A percentile compares a stretch with the other conserved stretches of the same genome.
Evolutionary conservation across 805 yeast species (phyloP).

Genomic region (Torulaspora gathmanii): DNA sequence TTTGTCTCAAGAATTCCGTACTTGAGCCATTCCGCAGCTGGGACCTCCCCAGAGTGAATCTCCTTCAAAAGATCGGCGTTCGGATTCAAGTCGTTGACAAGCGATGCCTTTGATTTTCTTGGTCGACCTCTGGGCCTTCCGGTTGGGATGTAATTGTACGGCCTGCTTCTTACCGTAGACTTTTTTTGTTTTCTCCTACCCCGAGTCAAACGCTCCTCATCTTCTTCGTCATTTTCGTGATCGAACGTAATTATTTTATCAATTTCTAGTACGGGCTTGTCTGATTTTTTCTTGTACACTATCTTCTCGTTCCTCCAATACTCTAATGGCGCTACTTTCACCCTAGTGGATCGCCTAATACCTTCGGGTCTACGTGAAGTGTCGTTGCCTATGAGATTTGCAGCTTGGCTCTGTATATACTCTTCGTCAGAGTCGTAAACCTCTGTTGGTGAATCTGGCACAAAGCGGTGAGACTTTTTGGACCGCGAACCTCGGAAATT

Average conservation of each 20-base stretch:
- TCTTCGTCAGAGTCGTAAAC: constrained; percentile 27
- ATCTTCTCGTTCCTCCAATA: constrained; percentile 81
- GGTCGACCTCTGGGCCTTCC: constrained; percentile 33
- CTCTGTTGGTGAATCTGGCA: constrained; percentile 16
- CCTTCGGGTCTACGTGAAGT: constrained; percentile 31
- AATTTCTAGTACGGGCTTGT: constrained; percentile 50
- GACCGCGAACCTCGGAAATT: not conserved
- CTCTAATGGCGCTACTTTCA: constrained; percentile 65
- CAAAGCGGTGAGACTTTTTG: constrained; percentile 3
- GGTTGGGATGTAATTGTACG: constrained; percentile 25
- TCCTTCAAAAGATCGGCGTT: constrained; percentile 23
- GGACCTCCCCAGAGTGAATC: constrained; percentile 22
- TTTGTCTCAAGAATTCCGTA: constrained; percentile 28
- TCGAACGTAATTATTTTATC: constrained; percentile 50
- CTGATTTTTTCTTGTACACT: constrained; percentile 45
- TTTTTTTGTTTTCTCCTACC: constrained; percentile 14
- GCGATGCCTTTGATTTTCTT: constrained; percentile 16
- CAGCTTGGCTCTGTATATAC: constrained; percentile 21
- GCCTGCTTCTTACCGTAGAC: constrained; percentile 14
- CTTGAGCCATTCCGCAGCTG: constrained; percentile 29
- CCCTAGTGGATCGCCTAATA: constrained; percentile 60
- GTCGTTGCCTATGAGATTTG: constrained; percentile 19
- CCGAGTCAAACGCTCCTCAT: constrained; percentile 14
- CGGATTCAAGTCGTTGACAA: constrained; percentile 12
- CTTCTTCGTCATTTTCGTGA: constrained; percentile 30